Evolutionary conservation across 2,329 filamentous ascomycete genomes (phyloP).

Genomic region (Pestalotiopsis sp.): DNA sequence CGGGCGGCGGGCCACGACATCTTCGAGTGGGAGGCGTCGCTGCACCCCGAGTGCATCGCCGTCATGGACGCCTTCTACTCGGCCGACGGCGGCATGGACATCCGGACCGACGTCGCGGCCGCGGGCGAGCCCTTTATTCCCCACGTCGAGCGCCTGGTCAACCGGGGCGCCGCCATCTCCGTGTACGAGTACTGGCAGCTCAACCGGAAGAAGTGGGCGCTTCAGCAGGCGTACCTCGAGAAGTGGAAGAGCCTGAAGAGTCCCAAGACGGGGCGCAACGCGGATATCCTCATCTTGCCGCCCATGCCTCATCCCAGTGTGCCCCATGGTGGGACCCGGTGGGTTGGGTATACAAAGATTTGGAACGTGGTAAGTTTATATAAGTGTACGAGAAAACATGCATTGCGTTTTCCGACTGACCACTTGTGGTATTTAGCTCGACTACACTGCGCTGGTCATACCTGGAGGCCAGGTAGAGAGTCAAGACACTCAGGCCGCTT

Average conservation of each 20-base stretch:
- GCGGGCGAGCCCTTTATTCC: constrained; percentile 56
- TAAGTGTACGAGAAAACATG: no score
- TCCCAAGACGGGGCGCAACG: constrained; percentile 41
- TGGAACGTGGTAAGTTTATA: constrained; percentile 49
- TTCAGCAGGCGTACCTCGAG: constrained; percentile 59
- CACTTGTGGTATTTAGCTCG: constrained; percentile 24
- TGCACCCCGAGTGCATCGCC: constrained; percentile 57
- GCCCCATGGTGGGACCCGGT: constrained; percentile 41
- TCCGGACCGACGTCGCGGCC: constrained; percentile 52
- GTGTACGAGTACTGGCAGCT: constrained; percentile 71
- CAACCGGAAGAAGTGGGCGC: constrained; percentile 56
- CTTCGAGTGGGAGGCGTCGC: constrained; percentile 51
- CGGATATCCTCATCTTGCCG: constrained; percentile 61
- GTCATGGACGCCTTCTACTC: constrained; percentile 66
- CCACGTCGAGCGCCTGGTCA: constrained; percentile 51
- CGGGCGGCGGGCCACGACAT: constrained; percentile 54
- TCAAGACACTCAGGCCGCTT: constrained; percentile 38
- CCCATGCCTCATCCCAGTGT: constrained; percentile 63
- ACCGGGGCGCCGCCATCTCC: constrained; percentile 53
- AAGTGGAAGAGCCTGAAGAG: constrained; percentile 56
- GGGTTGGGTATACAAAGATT: constrained; percentile 63
- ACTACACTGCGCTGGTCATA: constrained; percentile 61
- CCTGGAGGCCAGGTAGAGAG: constrained; percentile 52
- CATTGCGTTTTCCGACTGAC: constrained; percentile 27
- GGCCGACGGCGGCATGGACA: constrained; percentile 65